Evolutionary conservation across 306 rosid genomes (phyloP), one percentile per base, ranked within the genome.

Genomic region (Cucurbita argyrosperma): DNA sequence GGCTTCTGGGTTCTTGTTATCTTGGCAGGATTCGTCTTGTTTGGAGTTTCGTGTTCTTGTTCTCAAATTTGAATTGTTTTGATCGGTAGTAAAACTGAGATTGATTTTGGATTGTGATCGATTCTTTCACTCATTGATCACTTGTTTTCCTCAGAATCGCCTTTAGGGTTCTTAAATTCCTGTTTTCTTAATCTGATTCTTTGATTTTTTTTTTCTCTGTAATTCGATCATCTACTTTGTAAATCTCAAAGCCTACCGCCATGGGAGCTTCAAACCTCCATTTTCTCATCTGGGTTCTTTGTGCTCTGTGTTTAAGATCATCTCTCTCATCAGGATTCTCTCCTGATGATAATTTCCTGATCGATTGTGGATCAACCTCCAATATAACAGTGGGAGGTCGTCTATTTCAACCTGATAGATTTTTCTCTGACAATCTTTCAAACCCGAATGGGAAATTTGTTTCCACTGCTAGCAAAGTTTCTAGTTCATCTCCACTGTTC

Each of bases 351-450:
- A 74, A 42, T 50, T 72, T 71, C 82, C 79, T 86, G 47, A 79
- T 90, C 53, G 86, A 86, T 49, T 90, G 90, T 86, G 96, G 92
- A 75, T 90, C 96, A 23, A 37, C 57, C 14, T 81, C 74, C 69
- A 79, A 79, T 67, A 67, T 43, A 19, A 69, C 76, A 35, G 83
- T 87, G 8, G 88, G 83, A 59, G 63, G 26, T 64, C 92, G 88
- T 45, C 35, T 66, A 74, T 90, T 87, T 76, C 61, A 72, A 54
- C 70, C 85, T 40, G 92, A 88, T 79, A 61, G 63, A 64, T 80
- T 82, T 47, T 37, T 78, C 49, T 64, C 95, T 50, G 53, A 40
- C 62, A 8, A 79, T 39, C 88, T 87, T 42, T 83, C 84, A 67
- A 75, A 84, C 74, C 78, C 84, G 15, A 26, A 82, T 52, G 35